Percentiles rank a stretch among this genome's conserved stretches.
These are phyloP conservation scores for Phytophthora fragariaefolia DNA, from an alignment of 352 stramenopile species.

Conservation along the genomic window DNA sequence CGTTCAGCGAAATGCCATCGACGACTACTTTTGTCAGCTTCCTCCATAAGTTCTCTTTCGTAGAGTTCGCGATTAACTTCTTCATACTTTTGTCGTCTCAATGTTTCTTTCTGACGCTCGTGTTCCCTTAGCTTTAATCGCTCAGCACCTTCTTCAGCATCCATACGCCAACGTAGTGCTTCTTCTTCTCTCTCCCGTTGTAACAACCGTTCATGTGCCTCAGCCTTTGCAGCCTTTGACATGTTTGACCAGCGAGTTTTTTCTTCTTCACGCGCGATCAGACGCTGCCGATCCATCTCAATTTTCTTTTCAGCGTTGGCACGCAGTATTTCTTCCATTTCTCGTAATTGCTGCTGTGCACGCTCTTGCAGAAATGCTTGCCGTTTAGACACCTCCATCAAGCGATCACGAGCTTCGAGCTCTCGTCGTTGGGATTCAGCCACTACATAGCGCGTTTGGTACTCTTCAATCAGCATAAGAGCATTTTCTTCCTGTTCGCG, in stretches of 20 bases:
- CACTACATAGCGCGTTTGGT: constrained; percentile 57
- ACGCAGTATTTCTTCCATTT: constrained; percentile 33
- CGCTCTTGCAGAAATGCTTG: constrained; percentile 42
- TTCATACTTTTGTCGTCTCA: constrained; percentile 39
- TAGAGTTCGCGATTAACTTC: constrained; percentile 45
- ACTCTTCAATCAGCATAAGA: constrained; percentile 67
- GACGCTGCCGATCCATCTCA: constrained; percentile 40
- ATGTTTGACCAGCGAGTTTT: constrained; percentile 25
- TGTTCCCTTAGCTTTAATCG: constrained; percentile 1
- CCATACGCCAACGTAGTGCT: constrained; percentile 16
- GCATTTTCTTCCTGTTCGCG: constrained; percentile 54
- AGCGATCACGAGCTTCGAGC: constrained; percentile 34
- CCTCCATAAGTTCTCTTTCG: constrained; percentile 46
- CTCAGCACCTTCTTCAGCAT: constrained; percentile 21
- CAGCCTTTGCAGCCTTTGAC: constrained; percentile 24
- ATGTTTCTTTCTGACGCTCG: constrained; percentile 28
- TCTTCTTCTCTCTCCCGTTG: constrained; percentile 34
- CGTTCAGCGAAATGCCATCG: constrained; percentile 47
- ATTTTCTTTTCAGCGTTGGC: constrained; percentile 32
- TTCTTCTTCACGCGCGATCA: constrained; percentile 29
- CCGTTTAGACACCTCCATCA: constrained; percentile 46
- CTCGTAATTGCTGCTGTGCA: constrained; percentile 34
- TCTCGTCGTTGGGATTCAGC: constrained; percentile 46
- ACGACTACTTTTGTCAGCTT: constrained; percentile 47
- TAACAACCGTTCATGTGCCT: constrained; percentile 28